Conservation (phyloP, 176 grass and related monocot genomes). For the Tuctoria greenei region DNA sequence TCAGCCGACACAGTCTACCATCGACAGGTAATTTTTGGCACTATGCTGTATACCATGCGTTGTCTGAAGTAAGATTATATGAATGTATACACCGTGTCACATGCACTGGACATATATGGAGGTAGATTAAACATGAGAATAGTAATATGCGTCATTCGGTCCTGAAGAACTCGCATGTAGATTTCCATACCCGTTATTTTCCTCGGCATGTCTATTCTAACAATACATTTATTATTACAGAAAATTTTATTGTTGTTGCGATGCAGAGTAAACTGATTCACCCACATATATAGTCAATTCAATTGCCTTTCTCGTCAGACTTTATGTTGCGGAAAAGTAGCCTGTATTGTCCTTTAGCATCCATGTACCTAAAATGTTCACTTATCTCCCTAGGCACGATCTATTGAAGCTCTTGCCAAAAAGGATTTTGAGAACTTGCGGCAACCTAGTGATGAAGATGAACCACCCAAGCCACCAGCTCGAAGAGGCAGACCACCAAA, state of each 20-base stretch:
- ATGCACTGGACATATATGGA: background rate
- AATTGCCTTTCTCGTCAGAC: background rate
- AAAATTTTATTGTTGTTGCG: background rate
- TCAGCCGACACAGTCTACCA: constrained; percentile 68
- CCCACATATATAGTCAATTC: background rate
- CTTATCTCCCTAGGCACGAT: constrained; percentile 55
- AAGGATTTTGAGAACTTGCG: constrained; percentile 91
- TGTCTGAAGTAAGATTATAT: constrained; percentile 18
- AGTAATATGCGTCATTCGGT: background rate
- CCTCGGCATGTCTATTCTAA: background rate
- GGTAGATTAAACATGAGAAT: background rate
- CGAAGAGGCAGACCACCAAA: constrained; percentile 75
- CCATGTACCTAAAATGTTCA: constrained; percentile 9
- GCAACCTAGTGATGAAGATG: constrained; percentile 57
- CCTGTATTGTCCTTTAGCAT: constrained; percentile 6
- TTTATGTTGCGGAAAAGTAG: constrained; percentile 18
- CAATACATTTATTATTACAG: constrained; percentile 15
- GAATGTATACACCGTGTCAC: background rate
- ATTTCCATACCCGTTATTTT: background rate
- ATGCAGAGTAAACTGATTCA: background rate
- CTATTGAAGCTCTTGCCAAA: constrained; percentile 78
- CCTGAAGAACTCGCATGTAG: constrained; percentile 3
- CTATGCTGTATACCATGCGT: background rate
- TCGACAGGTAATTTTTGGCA: constrained; percentile 57
- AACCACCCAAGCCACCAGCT: constrained; percentile 51